Evolutionary conservation across 805 yeast genomes (phyloP).

Genomic region (Kodamaea neixiangensis): DNA sequence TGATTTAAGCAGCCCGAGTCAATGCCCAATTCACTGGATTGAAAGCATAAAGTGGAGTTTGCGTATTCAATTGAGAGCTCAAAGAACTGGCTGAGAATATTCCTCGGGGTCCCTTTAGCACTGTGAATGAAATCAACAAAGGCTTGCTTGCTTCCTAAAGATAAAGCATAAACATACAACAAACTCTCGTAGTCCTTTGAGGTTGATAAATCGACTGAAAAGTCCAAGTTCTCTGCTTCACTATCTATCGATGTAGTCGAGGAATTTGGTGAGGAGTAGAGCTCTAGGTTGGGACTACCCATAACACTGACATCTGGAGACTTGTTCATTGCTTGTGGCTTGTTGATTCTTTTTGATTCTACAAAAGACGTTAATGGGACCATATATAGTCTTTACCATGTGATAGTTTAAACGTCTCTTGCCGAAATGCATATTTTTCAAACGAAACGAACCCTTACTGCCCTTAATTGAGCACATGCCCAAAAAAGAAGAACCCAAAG

Average conservation of each 20-base stretch:
- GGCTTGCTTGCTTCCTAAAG: conserved; percentile 4
- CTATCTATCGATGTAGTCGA: conserved; percentile 10
- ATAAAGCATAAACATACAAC: conserved; percentile 6
- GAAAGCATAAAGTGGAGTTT: neutral
- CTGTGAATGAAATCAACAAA: conserved; percentile 8
- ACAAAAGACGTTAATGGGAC: neutral
- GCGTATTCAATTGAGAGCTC: conserved; percentile 2
- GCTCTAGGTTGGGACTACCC: conserved; percentile 5
- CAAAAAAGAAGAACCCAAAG: neutral
- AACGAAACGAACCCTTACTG: neutral
- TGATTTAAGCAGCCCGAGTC: neutral
- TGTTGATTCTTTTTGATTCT: neutral
- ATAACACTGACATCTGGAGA: conserved; percentile 1
- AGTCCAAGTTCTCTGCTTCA: conserved; percentile 2
- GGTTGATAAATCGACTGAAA: neutral
- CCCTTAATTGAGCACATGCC: neutral
- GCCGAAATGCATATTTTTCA: neutral
- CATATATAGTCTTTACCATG: neutral
- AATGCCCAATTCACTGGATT: neutral
- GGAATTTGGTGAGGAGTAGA: conserved; percentile 9
- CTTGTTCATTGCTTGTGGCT: neutral
- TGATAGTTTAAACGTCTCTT: neutral
- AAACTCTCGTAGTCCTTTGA: conserved; percentile 9
- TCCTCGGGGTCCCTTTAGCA: conserved; percentile 8
- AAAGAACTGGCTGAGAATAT: conserved; percentile 8